Evolutionary conservation across 371 early-diverging fungal species (phyloP), one percentile per base, ranked within the genome.

Genomic region (Syncephalastrum monosporum): DNA sequence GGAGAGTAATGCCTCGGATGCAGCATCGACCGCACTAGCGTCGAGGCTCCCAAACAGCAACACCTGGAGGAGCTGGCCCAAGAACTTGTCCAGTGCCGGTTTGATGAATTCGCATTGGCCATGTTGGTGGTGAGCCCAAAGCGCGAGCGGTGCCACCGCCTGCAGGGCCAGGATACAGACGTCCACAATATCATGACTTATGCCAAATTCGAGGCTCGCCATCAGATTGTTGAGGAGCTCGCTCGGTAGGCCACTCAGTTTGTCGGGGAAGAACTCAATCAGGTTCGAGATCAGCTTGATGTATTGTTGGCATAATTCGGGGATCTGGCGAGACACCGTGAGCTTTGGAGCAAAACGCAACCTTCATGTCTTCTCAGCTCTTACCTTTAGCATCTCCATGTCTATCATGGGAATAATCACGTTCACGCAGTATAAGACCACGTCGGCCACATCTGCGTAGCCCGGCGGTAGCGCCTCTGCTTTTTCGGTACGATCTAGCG

Each of bases 351-450:
- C 46, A 42, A 44, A 55, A n/a, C 23, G 8, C 13, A 42, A 29
- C 24, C 43, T 17, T 13, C 17, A 16, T 33, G 38, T 10, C 14
- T 42, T 33, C 21, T 21, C 15, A 2, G 25, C 33, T 48, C 54
- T 53, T 75, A 86, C 87, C 81, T 87, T 76, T 4, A 91, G 74
- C 88, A 91, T 89, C 38, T 87, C 77, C 53, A 82, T 60, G 50
- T 84, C 84, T 57, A 90, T 84, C 74, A 89, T 79, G 0, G 90
- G 90, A 16, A 90, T 79, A 6, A 90, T 69, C 25, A 80, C 72
- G 64, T 87, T 82, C 44, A 87, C 68, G 23, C 90, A 88, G 63
- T 77, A 84, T 46, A 89, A 82, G 15, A 90, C 84, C 17, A 91
- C 87, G 58, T 87, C 76, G n/a, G 85, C 72, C 21, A 87, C 76